Percentiles rank a stretch among this genome's conserved stretches.
Conservation (phyloP, 257 asterid genomes). For the Voacanga thouarsii region DNA sequence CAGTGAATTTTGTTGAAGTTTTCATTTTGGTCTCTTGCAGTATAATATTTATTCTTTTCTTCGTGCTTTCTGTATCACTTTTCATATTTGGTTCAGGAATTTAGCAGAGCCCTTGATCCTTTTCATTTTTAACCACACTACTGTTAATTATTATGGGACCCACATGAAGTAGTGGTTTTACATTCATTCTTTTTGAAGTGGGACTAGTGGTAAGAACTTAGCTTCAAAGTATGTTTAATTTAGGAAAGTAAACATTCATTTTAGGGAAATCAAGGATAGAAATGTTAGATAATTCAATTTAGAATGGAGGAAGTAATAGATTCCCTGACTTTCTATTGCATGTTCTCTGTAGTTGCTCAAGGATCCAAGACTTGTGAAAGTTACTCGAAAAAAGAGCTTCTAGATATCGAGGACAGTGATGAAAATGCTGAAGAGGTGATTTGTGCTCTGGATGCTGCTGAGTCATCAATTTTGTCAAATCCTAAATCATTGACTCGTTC, state of each 20-base stretch:
- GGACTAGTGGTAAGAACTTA: not conserved
- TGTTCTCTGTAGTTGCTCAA: conserved; percentile 38
- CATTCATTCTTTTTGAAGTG: not conserved
- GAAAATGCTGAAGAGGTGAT: conserved; percentile 22
- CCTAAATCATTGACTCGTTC: conserved; percentile 17
- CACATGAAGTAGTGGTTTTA: not conserved
- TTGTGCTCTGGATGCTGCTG: conserved; percentile 16
- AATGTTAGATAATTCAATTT: not conserved
- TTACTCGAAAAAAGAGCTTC: conserved; percentile 23
- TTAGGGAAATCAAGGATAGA: not conserved
- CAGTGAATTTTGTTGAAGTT: not conserved
- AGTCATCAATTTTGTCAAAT: conserved; percentile 13
- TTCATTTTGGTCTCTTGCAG: not conserved
- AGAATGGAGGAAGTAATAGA: not conserved
- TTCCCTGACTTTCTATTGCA: conserved; percentile 2
- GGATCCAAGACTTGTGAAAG: conserved; percentile 25
- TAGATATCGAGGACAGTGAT: conserved; percentile 37
- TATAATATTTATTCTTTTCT: not conserved
- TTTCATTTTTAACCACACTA: not conserved
- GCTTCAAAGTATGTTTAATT: not conserved
- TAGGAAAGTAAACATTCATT: not conserved
- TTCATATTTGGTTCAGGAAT: not conserved
- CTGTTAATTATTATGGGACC: not conserved
- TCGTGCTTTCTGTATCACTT: not conserved
- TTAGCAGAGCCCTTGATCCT: not conserved